Base-by-base conservation (phyloP, 208 protist genomes). In the Leishmania amazonensis region DNA sequence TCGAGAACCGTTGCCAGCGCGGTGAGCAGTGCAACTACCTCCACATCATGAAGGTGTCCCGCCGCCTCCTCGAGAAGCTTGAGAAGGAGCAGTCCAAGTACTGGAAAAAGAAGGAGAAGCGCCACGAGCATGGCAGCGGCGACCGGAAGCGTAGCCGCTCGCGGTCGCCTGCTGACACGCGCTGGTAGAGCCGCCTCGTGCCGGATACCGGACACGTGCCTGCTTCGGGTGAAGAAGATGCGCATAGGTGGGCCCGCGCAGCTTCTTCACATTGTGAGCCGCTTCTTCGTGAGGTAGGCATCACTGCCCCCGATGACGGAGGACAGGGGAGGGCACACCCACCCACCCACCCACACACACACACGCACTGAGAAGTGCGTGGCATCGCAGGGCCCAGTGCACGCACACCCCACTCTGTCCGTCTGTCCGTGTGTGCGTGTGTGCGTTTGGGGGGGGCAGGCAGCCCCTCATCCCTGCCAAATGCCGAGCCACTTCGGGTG, bases 11-110 rank as follows among this genome's bases (percentile, higher is more conserved):
- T 31, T 99, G 99, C 90, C 80, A 78, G 38, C 94, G 98, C 54
- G 98, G 97, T 9, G 89, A 91, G 40, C 98, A 99, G 88, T 99
- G 99, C 92, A 99, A 99, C 90, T 99, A 99, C 85, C 93, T 99
- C 76, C 99, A 99, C 88, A 91, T 99, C 58, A 97, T 99, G 89
- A 96, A 95, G 70, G 92, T 98, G 45, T 96, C 93, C 19, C 92
- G 93, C 28, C 91, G 91, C 75, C 87, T 98, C 42, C 84, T 95
- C 79, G 91, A 96, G 76, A 96, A 95, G 85, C 81, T 98, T 3
- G 90, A 95, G 87, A 90, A 90, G 82, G 92, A 98, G 85, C 95
- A 98, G 89, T 53, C 72, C 13, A 96, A 96, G 88, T 92, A 87
- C 83, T 97, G 93, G 91, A 89, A 85, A 40, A 86, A 90, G 60